Evolutionary conservation across 139 green algal species (phyloP).

Genomic region (Deuterostichococcus epilithicus): DNA sequence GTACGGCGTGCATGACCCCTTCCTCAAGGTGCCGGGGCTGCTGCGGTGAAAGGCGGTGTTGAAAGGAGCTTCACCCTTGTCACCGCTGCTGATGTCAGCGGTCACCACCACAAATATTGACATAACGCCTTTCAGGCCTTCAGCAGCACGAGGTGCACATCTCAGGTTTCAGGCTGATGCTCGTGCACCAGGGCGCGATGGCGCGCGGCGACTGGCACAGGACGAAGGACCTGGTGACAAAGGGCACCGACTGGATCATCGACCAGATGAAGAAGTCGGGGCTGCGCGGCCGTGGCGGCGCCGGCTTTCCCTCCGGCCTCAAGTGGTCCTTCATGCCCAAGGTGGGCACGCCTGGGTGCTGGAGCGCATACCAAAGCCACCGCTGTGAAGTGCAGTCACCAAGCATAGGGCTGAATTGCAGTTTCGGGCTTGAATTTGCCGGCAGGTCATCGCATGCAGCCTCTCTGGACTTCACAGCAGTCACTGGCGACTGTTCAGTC

Average conservation of each 20-base stretch:
- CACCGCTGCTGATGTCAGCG: too few species aligned
- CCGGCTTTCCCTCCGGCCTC: constrained; percentile 92
- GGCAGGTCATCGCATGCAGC: too few species aligned
- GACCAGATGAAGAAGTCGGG: constrained; percentile 96
- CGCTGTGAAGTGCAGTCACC: not conserved
- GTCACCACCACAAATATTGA: too few species aligned
- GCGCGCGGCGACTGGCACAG: constrained; percentile 79
- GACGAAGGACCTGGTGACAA: constrained; percentile 86
- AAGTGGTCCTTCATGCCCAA: constrained; percentile 99
- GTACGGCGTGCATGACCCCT: constrained; percentile 86
- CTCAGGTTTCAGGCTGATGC: too few species aligned
- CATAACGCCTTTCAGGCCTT: too few species aligned
- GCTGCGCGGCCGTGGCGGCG: constrained; percentile 90
- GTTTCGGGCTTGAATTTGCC: constrained; percentile 14
- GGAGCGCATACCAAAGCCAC: not conserved
- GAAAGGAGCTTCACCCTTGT: too few species aligned
- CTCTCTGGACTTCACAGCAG: too few species aligned
- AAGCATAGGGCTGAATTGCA: not conserved
- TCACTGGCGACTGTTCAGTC: too few species aligned
- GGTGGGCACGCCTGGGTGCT: constrained; percentile 22
- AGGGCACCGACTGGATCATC: constrained; percentile 97
- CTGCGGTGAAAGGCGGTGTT: not conserved
- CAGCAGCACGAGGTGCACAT: too few species aligned
- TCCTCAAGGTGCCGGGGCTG: constrained; percentile 66
- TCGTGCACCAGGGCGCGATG: constrained; percentile 54